phyloP scores from a whole-genome alignment of 176 grass and related monocot species.

The Secale cereale region DNA sequence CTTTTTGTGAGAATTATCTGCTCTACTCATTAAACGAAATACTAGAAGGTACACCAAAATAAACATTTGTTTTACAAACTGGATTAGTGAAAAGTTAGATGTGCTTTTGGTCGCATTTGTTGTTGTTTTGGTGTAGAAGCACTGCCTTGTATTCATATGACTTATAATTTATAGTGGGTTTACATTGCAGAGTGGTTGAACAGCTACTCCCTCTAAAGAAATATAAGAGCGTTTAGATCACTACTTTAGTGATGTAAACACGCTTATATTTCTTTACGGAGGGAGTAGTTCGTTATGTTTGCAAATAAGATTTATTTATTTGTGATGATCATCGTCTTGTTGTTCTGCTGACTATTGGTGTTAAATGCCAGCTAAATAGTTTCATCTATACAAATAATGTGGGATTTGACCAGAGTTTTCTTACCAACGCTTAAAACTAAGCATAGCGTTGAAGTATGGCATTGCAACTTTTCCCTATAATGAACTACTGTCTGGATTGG shows the following conservation, averaged over 20 bases:
- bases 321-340: not conserved
- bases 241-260: too few relatives aligned
- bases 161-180: not conserved
- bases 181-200: not conserved
- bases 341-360: not conserved
- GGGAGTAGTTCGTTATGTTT: not conserved
- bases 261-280: too few relatives aligned
- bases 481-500: not conserved
- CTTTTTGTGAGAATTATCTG: not conserved
- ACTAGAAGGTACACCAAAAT: not conserved
- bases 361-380: conserved; percentile 1
- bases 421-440: not conserved
- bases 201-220: not conserved
- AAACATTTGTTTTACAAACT: not conserved
- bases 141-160: not conserved
- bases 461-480: not conserved
- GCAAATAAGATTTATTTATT: not conserved
- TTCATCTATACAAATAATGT: not conserved
- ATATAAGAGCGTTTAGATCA: too few relatives aligned
- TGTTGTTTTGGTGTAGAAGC: not conserved
- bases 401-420: not conserved
- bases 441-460: not conserved
- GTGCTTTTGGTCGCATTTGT: not conserved
- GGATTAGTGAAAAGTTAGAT: not conserved
- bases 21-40: not conserved